Percentiles rank a stretch among this genome's conserved stretches.
These are phyloP conservation scores for Polyporus tsugae DNA, from an alignment of 1,284 basidiomycete species.

Conservation along the genomic window DNA sequence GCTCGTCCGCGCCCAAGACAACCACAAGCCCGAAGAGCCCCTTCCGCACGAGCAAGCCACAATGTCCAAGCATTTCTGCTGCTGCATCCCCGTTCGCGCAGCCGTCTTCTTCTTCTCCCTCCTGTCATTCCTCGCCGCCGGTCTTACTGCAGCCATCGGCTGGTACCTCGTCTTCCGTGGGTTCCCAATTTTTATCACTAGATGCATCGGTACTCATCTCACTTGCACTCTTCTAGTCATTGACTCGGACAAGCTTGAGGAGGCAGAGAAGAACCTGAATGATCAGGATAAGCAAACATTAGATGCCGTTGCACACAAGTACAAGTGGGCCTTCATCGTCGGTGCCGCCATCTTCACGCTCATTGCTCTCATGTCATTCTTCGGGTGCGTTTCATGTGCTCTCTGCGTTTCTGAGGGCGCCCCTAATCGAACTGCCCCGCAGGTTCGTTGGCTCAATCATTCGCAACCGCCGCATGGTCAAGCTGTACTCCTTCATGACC, in stretches of 20 bases:
- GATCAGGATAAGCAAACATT: slow-evolving; percentile 31
- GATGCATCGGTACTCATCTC: neutral
- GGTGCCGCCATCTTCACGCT: slow-evolving; percentile 56
- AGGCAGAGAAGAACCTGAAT: slow-evolving; percentile 33
- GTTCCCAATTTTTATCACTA: slow-evolving; percentile 15
- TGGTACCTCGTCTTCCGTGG: slow-evolving; percentile 47
- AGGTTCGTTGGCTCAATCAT: slow-evolving; percentile 59
- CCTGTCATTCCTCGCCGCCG: slow-evolving; percentile 51
- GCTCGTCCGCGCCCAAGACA: slow-evolving; percentile 10
- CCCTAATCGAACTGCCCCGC: neutral
- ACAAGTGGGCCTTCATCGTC: slow-evolving; percentile 54
- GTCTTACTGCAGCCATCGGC: slow-evolving; percentile 49
- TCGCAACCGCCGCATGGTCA: slow-evolving; percentile 56
- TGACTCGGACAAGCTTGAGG: slow-evolving; percentile 29
- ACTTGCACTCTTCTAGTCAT: slow-evolving; percentile 28
- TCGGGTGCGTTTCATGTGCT: slow-evolving; percentile 53
- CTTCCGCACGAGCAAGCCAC: slow-evolving; percentile 7
- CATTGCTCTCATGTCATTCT: slow-evolving; percentile 55
- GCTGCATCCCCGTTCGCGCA: slow-evolving; percentile 66
- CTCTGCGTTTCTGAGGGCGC: neutral
- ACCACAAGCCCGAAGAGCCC: neutral
- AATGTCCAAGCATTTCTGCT: slow-evolving; percentile 56
- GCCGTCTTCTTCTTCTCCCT: slow-evolving; percentile 66
- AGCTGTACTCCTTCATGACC: slow-evolving; percentile 54
- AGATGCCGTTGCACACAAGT: slow-evolving; percentile 25